Conservation (phyloP, 192 early-diverging fungal genomes). For the Coemansia guatemalensis region DNA sequence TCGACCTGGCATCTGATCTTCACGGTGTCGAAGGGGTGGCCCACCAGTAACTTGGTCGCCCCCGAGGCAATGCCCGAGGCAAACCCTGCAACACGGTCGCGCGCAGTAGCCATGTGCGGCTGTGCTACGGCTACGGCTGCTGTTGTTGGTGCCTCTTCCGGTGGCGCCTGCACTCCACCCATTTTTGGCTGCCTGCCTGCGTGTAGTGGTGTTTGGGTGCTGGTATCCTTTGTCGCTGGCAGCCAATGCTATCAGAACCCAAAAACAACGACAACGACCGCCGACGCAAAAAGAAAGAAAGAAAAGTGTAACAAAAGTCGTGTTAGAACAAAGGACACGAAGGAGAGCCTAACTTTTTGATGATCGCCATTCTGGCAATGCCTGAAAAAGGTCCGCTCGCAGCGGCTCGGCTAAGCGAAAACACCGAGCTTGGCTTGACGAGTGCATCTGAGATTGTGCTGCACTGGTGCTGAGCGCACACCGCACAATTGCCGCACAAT, state of each 20-base stretch:
- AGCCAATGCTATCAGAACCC: not conserved
- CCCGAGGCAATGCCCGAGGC: slow-evolving; percentile 71
- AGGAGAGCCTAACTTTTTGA: not conserved
- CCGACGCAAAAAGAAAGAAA: not conserved
- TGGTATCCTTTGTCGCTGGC: not conserved
- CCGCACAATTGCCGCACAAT: not conserved
- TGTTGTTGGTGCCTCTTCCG: slow-evolving; percentile 2
- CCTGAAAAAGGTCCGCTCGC: not conserved
- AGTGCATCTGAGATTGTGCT: not conserved
- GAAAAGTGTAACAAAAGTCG: not conserved
- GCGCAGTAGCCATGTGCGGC: slow-evolving; percentile 43
- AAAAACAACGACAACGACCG: not conserved
- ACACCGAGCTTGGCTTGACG: not conserved
- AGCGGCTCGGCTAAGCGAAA: no score
- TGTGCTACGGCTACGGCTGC: slow-evolving; percentile 1
- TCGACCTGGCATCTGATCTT: slow-evolving; percentile 81
- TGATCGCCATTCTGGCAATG: not conserved
- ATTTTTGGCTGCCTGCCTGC: not conserved
- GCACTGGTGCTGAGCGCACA: not conserved
- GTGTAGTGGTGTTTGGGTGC: not conserved
- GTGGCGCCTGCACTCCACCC: slow-evolving; percentile 5
- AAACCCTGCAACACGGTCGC: slow-evolving; percentile 65
- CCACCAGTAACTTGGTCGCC: slow-evolving; percentile 74
- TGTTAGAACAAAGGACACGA: not conserved
- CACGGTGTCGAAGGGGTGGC: slow-evolving; percentile 84